phyloP scores from a whole-genome alignment of 1,139 yeast species.

The Diutina pseudorugosa region DNA sequence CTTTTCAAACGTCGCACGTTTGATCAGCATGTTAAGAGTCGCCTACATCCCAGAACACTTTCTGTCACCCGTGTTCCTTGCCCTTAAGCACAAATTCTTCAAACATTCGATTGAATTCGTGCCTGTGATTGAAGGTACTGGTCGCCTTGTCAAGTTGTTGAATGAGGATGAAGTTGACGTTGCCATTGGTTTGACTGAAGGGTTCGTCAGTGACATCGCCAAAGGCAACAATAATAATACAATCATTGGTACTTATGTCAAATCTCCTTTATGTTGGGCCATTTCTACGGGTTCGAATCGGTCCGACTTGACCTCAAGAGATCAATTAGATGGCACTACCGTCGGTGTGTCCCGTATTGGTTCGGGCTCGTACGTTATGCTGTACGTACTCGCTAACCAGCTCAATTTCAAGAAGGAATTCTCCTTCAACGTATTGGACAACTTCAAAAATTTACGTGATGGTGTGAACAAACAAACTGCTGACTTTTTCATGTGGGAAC shows the following conservation, averaged over 20 bases:
- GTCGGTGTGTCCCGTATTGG: slow-evolving; percentile 89
- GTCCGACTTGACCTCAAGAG: slow-evolving; percentile 34
- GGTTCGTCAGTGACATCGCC: slow-evolving; percentile 72
- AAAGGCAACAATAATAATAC: slow-evolving; percentile 54
- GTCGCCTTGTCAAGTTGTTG: slow-evolving; percentile 68
- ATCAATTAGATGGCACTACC: slow-evolving; percentile 44
- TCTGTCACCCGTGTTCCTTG: slow-evolving; percentile 74
- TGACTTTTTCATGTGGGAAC: slow-evolving; percentile 95
- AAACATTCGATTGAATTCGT: slow-evolving; percentile 43
- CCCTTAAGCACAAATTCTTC: slow-evolving; percentile 48
- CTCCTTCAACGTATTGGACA: slow-evolving; percentile 48
- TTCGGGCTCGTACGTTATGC: slow-evolving; percentile 85
- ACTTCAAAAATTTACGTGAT: slow-evolving; percentile 64
- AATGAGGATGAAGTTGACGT: slow-evolving; percentile 55
- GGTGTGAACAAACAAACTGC: slow-evolving; percentile 53
- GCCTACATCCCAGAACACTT: slow-evolving; percentile 91
- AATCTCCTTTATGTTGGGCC: slow-evolving; percentile 85
- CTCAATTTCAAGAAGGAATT: slow-evolving; percentile 36
- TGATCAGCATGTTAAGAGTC: slow-evolving; percentile 27
- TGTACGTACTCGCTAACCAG: slow-evolving; percentile 67
- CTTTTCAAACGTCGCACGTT: background rate
- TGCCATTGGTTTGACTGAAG: slow-evolving; percentile 86
- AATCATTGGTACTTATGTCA: slow-evolving; percentile 70
- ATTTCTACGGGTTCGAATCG: slow-evolving; percentile 64
- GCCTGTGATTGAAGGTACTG: slow-evolving; percentile 81